These are phyloP conservation scores for Boletus huronensis DNA, from an alignment of 768 basidiomycete species.

Conservation along the genomic window DNA sequence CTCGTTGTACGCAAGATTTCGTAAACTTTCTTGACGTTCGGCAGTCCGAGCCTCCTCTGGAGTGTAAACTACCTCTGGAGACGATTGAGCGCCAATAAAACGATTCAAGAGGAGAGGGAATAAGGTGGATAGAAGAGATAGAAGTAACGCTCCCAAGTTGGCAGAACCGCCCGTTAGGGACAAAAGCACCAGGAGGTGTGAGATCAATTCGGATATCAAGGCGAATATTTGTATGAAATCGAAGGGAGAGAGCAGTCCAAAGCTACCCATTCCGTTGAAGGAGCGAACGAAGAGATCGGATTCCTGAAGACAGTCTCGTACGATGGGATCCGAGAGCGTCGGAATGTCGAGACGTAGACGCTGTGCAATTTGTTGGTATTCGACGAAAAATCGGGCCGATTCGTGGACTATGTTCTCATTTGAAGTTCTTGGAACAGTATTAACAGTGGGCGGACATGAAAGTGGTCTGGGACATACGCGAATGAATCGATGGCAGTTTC, in stretches of 20 bases:
- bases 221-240: constrained; percentile 75
- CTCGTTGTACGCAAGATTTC: constrained; percentile 72
- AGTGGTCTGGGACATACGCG: constrained; percentile 51
- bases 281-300: constrained; percentile 83
- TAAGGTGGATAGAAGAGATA: constrained; percentile 59
- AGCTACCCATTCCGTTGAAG: constrained; percentile 67
- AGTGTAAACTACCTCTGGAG: constrained; percentile 44
- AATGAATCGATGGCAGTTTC: constrained; percentile 68
- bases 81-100: constrained; percentile 40
- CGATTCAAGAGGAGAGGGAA: constrained; percentile 59
- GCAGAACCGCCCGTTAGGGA: constrained; percentile 55
- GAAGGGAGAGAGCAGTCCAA: constrained; percentile 76
- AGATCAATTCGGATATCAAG: constrained; percentile 64
- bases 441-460: constrained; percentile 9
- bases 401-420: constrained; percentile 74
- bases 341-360: constrained; percentile 76
- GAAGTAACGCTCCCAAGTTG: constrained; percentile 53
- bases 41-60: constrained; percentile 59
- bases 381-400: constrained; percentile 70
- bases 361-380: constrained; percentile 75
- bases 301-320: constrained; percentile 80
- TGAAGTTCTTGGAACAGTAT: constrained; percentile 42
- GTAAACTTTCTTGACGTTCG: constrained; percentile 72
- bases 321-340: constrained; percentile 66
- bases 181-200: constrained; percentile 65